Conservation (phyloP, 2,329 filamentous ascomycete genomes). For the Zymoseptoria pseudotritici region DNA sequence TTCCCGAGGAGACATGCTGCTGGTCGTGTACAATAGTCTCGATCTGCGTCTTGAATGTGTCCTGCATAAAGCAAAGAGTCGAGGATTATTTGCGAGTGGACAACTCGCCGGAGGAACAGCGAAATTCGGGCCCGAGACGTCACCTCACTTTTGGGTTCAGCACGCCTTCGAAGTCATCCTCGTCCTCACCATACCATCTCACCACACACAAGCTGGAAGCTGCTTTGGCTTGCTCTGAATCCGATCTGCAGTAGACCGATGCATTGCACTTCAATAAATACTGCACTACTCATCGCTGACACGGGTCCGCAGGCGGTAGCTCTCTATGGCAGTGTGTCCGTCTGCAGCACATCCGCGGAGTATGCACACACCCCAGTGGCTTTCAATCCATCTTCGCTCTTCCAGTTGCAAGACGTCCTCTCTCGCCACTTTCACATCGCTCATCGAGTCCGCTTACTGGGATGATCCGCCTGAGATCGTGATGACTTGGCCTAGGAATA, state of each 20-base stretch:
- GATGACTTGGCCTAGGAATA: slow-evolving; percentile 33
- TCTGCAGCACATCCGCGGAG: background rate
- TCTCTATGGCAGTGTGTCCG: background rate
- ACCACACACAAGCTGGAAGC: too few relatives aligned
- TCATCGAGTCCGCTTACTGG: slow-evolving; percentile 22
- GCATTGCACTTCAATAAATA: too few relatives aligned
- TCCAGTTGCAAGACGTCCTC: background rate
- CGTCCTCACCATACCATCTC: background rate
- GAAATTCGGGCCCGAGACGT: background rate
- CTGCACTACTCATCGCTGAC: too few relatives aligned
- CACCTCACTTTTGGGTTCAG: background rate
- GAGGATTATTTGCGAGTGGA: background rate
- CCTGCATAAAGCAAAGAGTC: background rate
- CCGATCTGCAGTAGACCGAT: too few relatives aligned
- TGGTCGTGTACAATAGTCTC: background rate
- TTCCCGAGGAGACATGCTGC: background rate
- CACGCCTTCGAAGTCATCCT: background rate
- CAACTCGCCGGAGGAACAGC: background rate
- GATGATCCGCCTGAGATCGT: slow-evolving; percentile 37
- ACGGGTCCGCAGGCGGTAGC: background rate
- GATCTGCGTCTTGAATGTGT: background rate
- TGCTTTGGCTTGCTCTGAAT: too few relatives aligned
- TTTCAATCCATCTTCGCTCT: background rate
- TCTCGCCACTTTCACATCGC: background rate
- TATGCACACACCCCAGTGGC: background rate